Conservation (phyloP, 2,329 filamentous ascomycete species). For the Chaetomiaceae sp. region DNA sequence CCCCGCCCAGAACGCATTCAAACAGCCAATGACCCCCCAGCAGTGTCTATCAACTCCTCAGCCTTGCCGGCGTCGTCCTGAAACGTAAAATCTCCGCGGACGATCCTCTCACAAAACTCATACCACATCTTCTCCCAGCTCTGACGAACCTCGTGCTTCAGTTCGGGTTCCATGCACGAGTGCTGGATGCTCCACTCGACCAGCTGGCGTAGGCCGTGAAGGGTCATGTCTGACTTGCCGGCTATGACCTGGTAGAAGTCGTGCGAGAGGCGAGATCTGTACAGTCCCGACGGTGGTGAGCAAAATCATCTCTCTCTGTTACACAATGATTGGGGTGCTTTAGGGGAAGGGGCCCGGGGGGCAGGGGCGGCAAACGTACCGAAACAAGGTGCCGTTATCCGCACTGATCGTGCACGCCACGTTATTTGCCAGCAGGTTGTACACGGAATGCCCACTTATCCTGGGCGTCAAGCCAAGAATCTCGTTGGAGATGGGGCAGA, state of each 20-base stretch:
- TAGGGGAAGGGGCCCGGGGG: no score
- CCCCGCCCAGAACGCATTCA: neutral
- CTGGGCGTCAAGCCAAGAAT: conserved; percentile 64
- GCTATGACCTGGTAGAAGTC: conserved; percentile 76
- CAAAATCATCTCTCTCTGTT: no score
- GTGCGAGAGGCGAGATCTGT: conserved; percentile 64
- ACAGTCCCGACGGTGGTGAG: no score
- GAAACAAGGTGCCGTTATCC: conserved; percentile 70
- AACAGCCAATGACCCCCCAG: neutral
- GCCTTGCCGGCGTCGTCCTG: neutral
- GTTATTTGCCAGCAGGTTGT: conserved; percentile 64
- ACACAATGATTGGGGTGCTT: no score
- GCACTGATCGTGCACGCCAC: conserved; percentile 71
- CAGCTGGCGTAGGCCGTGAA: conserved; percentile 69
- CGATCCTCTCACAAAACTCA: conserved; percentile 51
- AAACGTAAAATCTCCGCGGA: conserved; percentile 30
- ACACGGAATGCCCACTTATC: conserved; percentile 62
- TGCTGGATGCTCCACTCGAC: conserved; percentile 60
- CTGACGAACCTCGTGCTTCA: conserved; percentile 35
- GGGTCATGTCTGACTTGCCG: conserved; percentile 60
- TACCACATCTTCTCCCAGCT: conserved; percentile 56
- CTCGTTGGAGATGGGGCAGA: conserved; percentile 76
- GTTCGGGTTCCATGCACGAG: conserved; percentile 46
- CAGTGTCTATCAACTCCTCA: neutral
- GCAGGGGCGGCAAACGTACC: conserved; percentile 41